A percentile compares a stretch with the other conserved stretches of the same genome.
Conservation (phyloP, 768 basidiomycete species). For the Hemileccinum impolitum region DNA sequence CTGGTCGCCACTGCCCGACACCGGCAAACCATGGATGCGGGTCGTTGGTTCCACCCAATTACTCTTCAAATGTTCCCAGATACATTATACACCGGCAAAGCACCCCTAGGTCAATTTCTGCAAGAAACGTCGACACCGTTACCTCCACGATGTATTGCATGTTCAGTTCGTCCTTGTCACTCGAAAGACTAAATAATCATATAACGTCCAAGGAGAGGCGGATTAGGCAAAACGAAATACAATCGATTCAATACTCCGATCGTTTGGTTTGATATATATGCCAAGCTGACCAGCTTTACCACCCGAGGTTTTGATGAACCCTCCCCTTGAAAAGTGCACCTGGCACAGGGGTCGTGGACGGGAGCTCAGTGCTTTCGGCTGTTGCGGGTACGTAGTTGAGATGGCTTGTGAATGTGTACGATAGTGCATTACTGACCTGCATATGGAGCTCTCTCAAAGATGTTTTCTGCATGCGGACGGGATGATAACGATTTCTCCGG, state of each 20-base stretch:
- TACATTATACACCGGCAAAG: no score
- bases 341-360: not conserved
- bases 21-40: no score
- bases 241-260: not conserved
- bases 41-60: no score
- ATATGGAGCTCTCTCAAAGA: not conserved
- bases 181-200: not conserved
- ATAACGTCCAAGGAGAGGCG: not conserved
- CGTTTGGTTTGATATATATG: not conserved
- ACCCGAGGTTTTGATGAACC: conserved; percentile 13
- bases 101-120: no score
- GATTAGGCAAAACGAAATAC: not conserved
- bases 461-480: not conserved
- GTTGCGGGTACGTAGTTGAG: not conserved
- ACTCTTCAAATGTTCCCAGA: no score
- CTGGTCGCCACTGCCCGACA: no score
- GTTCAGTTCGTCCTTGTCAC: not conserved
- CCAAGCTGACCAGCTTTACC: not conserved
- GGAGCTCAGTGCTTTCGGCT: not conserved
- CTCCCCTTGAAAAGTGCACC: conserved; percentile 7
- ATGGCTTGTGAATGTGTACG: not conserved
- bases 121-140: not conserved
- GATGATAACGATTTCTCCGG: no score
- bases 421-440: conserved; percentile 7
- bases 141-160: not conserved